Evolutionary conservation across 2,329 filamentous ascomycete genomes (phyloP).

Genomic region (Verticillium dahliae): DNA sequence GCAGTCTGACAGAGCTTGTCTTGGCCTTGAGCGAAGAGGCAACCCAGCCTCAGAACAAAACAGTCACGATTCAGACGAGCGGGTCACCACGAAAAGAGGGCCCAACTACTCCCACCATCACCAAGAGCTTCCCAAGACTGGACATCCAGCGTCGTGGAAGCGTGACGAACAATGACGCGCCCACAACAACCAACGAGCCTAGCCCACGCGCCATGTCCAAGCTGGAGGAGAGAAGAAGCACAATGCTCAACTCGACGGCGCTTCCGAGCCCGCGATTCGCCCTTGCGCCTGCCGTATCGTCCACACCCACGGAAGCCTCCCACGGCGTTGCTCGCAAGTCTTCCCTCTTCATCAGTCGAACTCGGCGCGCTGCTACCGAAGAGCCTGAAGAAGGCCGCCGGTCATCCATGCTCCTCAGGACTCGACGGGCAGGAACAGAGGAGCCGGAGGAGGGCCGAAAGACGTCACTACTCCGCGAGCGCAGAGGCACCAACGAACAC

Average conservation of each 20-base stretch:
- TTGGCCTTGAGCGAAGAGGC: conserved; percentile 68
- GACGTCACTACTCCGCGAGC: conserved; percentile 37
- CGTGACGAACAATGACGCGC: conserved; percentile 29
- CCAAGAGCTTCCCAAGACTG: conserved; percentile 28
- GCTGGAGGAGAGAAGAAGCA: conserved; percentile 46
- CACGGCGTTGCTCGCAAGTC: conserved; percentile 37
- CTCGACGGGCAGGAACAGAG: conserved; percentile 37
- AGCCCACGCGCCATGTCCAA: conserved; percentile 44
- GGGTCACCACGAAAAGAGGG: conserved; percentile 17
- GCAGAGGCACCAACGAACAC: conserved; percentile 38
- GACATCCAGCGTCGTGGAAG: conserved; percentile 35
- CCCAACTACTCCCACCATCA: conserved; percentile 37
- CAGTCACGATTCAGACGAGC: conserved; percentile 12
- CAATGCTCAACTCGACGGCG: conserved; percentile 35
- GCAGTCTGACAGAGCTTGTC: conserved; percentile 86
- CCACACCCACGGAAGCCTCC: conserved; percentile 15
- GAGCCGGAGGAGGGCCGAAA: conserved; percentile 39
- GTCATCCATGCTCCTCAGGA: conserved; percentile 40
- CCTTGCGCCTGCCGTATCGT: conserved; percentile 24
- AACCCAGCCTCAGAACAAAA: conserved; percentile 22
- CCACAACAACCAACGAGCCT: conserved; percentile 25
- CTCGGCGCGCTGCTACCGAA: conserved; percentile 41
- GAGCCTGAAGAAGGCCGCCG: conserved; percentile 44
- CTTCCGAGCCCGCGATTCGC: conserved; percentile 38
- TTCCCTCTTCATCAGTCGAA: conserved; percentile 40